phyloP scores from a whole-genome alignment of 2,329 filamentous ascomycete species.

The Fusarium piperis region DNA sequence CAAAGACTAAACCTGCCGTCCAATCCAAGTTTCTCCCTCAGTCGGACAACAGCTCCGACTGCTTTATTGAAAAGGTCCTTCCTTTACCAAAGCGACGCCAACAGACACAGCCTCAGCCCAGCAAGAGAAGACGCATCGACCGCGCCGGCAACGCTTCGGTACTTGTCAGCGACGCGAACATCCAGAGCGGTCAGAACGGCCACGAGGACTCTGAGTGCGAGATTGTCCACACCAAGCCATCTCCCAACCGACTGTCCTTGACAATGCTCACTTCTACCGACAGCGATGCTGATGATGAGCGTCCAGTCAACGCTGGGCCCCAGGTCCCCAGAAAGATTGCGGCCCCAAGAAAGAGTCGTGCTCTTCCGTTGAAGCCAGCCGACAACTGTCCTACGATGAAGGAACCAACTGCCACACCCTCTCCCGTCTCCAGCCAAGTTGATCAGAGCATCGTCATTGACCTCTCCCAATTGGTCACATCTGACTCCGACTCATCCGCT shows the following conservation, averaged over 20 bases:
- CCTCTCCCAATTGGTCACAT: slow-evolving; percentile 14
- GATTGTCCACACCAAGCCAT: background rate
- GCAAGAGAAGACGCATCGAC: slow-evolving; percentile 25
- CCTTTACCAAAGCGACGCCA: slow-evolving; percentile 16
- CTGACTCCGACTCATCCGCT: slow-evolving; percentile 24
- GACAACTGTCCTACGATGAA: background rate
- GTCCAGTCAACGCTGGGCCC: background rate
- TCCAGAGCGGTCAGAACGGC: background rate
- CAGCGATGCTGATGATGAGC: slow-evolving; percentile 9
- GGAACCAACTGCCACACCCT: background rate
- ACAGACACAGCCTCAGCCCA: background rate
- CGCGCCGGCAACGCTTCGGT: background rate
- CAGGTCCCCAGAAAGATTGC: background rate
- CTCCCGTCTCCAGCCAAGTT: background rate
- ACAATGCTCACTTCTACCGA: background rate
- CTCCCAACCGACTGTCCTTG: slow-evolving; percentile 1
- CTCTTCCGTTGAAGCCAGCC: background rate
- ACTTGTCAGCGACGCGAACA: background rate
- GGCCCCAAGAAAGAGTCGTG: background rate
- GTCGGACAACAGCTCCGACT: slow-evolving; percentile 22
- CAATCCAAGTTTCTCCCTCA: background rate
- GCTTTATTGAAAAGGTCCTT: slow-evolving; percentile 29
- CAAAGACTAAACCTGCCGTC: background rate
- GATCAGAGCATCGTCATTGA: slow-evolving; percentile 8
- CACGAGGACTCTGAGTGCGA: slow-evolving; percentile 9